Evolutionary conservation across 768 basidiomycete species (phyloP).

Genomic region (Rickenella mellea): DNA sequence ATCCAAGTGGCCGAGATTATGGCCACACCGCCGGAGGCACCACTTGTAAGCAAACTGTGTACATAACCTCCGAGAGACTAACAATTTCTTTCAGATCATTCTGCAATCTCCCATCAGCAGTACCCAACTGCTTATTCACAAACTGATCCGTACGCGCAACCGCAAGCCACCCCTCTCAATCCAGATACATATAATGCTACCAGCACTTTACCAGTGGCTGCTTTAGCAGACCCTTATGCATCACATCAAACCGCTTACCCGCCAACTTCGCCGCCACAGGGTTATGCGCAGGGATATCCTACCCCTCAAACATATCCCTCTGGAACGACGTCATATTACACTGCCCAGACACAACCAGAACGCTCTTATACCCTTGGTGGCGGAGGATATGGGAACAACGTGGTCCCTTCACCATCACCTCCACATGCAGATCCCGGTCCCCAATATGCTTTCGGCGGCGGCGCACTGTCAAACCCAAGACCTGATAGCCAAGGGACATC

Average conservation of each 20-base stretch:
- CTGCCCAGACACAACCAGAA: too few species aligned
- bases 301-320: constrained; percentile 9
- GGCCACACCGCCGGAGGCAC: constrained; percentile 44
- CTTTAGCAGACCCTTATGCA: too few species aligned
- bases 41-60: constrained; percentile 35
- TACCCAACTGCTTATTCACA: constrained; percentile 36
- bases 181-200: constrained; percentile 31
- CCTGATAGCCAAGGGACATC: not conserved
- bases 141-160: constrained; percentile 40
- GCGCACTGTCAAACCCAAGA: not conserved
- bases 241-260: constrained; percentile 6
- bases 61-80: not conserved
- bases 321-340: too few species aligned
- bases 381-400: constrained; percentile 42
- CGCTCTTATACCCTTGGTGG: constrained; percentile 51
- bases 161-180: constrained; percentile 23
- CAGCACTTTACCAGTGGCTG: constrained; percentile 3
- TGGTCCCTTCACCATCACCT: constrained; percentile 24
- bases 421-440: constrained; percentile 12
- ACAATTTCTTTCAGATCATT: constrained; percentile 35
- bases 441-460: constrained; percentile 20
- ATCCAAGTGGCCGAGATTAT: constrained; percentile 25
- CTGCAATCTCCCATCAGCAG: constrained; percentile 41
- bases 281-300: constrained; percentile 3
- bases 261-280: constrained; percentile 3